Conservation (phyloP, 2,329 filamentous ascomycete species). For the Arachnomyces sp. region DNA sequence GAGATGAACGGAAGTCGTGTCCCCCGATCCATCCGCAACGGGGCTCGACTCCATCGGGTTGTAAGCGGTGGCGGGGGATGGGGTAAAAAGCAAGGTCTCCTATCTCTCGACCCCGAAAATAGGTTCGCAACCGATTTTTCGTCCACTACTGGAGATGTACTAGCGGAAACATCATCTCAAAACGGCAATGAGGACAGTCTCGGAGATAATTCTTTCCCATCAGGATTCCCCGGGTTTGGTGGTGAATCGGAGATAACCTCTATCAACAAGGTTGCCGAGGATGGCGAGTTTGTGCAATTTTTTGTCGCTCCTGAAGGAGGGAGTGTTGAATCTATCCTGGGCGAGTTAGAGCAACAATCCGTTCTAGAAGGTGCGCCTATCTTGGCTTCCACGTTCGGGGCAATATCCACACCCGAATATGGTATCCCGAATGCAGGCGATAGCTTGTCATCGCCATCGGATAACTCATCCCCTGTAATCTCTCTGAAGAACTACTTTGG, state of each 20-base stretch:
- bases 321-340: too few relatives aligned
- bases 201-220: slow-evolving; percentile 16
- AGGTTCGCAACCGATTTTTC: slow-evolving; percentile 16
- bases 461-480: background rate
- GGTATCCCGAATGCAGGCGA: background rate
- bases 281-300: slow-evolving; percentile 34
- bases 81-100: slow-evolving; percentile 38
- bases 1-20: slow-evolving; percentile 15
- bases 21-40: slow-evolving; percentile 20
- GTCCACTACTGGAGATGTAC: slow-evolving; percentile 9
- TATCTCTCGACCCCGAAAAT: slow-evolving; percentile 34
- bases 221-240: slow-evolving; percentile 12
- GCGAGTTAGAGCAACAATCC: background rate
- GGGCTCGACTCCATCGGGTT: slow-evolving; percentile 33
- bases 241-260: slow-evolving; percentile 26
- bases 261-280: slow-evolving; percentile 30
- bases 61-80: slow-evolving; percentile 38
- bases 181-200: slow-evolving; percentile 3
- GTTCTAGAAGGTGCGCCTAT: background rate
- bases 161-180: slow-evolving; percentile 10
- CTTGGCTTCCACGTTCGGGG: slow-evolving; percentile 23
- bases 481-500: slow-evolving; percentile 23
- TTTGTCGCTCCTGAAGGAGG: slow-evolving; percentile 26
- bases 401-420: slow-evolving; percentile 22
- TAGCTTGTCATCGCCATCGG: background rate